Percentiles rank a stretch among this genome's conserved stretches.
Evolutionary conservation across 805 yeast genomes (phyloP).

Genomic region (Candida insectalens): DNA sequence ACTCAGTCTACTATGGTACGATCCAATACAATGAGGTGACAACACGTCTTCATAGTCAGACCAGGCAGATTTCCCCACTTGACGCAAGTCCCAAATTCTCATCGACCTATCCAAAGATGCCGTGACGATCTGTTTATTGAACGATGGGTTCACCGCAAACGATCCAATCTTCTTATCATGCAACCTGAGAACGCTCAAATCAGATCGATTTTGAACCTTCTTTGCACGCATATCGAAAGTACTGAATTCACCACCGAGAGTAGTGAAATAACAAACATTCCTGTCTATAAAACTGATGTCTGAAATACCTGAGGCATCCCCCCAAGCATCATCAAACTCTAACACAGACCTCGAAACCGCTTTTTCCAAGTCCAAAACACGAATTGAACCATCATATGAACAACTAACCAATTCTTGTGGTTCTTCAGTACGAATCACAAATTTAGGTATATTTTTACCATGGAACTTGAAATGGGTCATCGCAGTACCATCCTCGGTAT

Average conservation of each 20-base stretch:
- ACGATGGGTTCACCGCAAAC: conserved; percentile 66
- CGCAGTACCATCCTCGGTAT: conserved; percentile 32
- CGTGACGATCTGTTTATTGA: conserved; percentile 61
- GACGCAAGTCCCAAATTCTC: conserved; percentile 81
- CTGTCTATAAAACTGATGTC: conserved; percentile 56
- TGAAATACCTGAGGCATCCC: conserved; percentile 56
- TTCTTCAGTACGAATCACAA: conserved; percentile 39
- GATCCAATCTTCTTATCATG: conserved; percentile 93
- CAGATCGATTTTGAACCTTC: conserved; percentile 6
- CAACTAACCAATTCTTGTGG: conserved; percentile 49
- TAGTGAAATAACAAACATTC: conserved; percentile 59
- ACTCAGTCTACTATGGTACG: conserved; percentile 66
- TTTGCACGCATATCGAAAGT: conserved; percentile 55
- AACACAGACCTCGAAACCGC: conserved; percentile 52
- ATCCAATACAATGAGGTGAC: conserved; percentile 46
- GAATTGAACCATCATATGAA: conserved; percentile 83
- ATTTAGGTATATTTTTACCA: conserved; percentile 57
- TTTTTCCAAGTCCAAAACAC: conserved; percentile 58
- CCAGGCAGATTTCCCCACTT: conserved; percentile 38
- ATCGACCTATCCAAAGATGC: conserved; percentile 83
- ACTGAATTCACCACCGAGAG: conserved; percentile 73
- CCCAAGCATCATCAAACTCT: conserved; percentile 44
- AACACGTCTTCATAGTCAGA: conserved; percentile 40
- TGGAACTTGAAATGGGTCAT: conserved; percentile 66
- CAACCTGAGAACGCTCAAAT: conserved; percentile 38